Conservation (phyloP, 164 flowering plant species). For the Liriodendron chinense region DNA sequence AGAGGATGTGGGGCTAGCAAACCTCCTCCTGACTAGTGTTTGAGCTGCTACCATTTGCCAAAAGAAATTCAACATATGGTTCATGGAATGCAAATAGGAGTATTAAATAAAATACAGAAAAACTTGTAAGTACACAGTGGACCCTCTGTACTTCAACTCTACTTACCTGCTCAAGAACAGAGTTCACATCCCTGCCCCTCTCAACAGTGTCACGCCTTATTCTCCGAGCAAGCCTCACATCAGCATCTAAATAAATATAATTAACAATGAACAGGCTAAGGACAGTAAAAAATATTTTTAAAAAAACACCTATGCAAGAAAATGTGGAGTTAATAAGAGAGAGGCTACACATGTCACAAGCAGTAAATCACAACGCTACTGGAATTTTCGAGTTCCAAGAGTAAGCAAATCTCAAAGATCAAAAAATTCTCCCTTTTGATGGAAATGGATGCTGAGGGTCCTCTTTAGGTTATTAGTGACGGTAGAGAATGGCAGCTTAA, state of each 20-base stretch:
- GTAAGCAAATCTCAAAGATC: neutral
- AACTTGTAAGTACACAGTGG: too few species aligned
- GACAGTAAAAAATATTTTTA: conserved; percentile 4
- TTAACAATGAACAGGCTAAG: conserved; percentile 1
- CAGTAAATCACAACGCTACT: too few species aligned
- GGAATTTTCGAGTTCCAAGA: neutral
- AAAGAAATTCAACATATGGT: too few species aligned
- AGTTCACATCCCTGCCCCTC: conserved; percentile 87
- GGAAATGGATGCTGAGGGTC: neutral
- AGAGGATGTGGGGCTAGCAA: too few species aligned
- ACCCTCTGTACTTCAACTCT: neutral
- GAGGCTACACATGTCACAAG: too few species aligned
- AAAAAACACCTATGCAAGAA: neutral
- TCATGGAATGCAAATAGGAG: too few species aligned
- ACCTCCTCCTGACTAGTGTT: too few species aligned
- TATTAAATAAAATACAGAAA: too few species aligned
- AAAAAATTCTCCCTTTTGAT: neutral
- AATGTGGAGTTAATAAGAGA: neutral
- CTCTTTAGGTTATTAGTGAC: too few species aligned
- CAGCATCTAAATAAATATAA: conserved; percentile 79
- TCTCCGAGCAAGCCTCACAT: conserved; percentile 96
- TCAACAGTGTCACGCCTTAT: conserved; percentile 93
- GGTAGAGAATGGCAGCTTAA: too few species aligned
- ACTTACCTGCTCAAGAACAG: conserved; percentile 91
- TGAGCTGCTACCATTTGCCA: too few species aligned